Percentiles rank a stretch among this genome's conserved stretches.
Evolutionary conservation across 2,329 filamentous ascomycete genomes (phyloP).

Genomic region (Scedosporium boydii): DNA sequence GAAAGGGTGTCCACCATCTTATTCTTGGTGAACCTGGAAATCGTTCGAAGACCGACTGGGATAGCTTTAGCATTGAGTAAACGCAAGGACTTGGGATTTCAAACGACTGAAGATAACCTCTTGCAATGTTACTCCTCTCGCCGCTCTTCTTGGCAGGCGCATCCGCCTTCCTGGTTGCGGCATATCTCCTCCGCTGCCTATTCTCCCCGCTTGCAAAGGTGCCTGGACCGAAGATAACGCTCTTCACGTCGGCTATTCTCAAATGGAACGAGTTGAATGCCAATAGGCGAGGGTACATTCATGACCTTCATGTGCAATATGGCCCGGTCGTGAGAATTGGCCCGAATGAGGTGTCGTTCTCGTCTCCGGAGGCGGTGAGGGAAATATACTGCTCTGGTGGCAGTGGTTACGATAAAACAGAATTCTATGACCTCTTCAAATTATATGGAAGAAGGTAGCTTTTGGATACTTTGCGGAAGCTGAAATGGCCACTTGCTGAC

Average conservation of each 20-base stretch:
- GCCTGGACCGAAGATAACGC: constrained; percentile 38
- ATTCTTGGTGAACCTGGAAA: no score
- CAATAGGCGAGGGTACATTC: constrained; percentile 44
- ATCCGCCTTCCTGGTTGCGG: constrained; percentile 14
- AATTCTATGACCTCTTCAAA: constrained; percentile 53
- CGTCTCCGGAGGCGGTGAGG: constrained; percentile 44
- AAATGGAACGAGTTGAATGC: constrained; percentile 48
- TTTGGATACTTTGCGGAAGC: neutral
- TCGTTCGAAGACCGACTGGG: no score
- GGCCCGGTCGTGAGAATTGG: constrained; percentile 49
- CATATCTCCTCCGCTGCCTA: constrained; percentile 18
- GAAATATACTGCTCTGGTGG: constrained; percentile 54
- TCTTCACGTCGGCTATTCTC: constrained; percentile 39
- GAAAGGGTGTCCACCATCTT: no score
- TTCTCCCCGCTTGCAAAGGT: constrained; percentile 26
- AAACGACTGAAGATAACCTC: neutral
- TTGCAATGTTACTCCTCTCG: constrained; percentile 14
- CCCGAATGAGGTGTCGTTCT: constrained; percentile 51
- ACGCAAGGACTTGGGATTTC: no score
- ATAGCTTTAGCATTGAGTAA: no score
- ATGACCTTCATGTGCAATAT: constrained; percentile 44
- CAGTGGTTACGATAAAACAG: constrained; percentile 56
- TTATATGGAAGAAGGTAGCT: constrained; percentile 44
- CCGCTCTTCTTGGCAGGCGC: constrained; percentile 16
- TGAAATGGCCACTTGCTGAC: neutral